Conservation (phyloP, 306 rosid genomes). For the Dalbergia cochinchinensis region DNA sequence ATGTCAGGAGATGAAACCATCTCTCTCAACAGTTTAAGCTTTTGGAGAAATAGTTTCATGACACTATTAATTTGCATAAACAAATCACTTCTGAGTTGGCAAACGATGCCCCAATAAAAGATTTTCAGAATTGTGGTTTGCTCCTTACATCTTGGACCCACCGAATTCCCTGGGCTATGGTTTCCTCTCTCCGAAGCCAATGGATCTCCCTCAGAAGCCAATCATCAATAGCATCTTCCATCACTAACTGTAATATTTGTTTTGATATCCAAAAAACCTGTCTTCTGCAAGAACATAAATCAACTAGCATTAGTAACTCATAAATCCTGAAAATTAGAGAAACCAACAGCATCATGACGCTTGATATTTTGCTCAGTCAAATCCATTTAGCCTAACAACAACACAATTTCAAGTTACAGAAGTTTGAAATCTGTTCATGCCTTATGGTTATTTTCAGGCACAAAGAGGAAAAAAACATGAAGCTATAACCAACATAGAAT, state of each 20-base stretch:
- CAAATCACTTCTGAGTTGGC: neutral
- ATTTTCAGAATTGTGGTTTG: conserved; percentile 28
- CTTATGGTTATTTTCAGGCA: conserved; percentile 4
- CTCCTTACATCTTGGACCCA: conserved; percentile 95
- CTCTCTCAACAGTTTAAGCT: too few species aligned
- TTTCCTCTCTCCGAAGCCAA: conserved; percentile 87
- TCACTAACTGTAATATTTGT: conserved; percentile 89
- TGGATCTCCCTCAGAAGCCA: conserved; percentile 87
- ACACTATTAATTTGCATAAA: neutral
- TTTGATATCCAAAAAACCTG: conserved; percentile 99
- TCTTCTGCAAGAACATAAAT: conserved; percentile 67
- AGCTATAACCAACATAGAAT: neutral
- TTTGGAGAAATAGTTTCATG: too few species aligned
- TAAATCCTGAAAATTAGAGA: conserved; percentile 16
- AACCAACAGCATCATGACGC: neutral
- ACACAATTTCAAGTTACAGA: conserved; percentile 27
- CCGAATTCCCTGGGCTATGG: conserved; percentile 84
- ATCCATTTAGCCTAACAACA: conserved; percentile 15
- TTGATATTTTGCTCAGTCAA: conserved; percentile 13
- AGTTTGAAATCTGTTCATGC: conserved; percentile 21
- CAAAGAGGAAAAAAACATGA: conserved; percentile 8
- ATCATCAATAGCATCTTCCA: conserved; percentile 99
- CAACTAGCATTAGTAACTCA: conserved; percentile 41
- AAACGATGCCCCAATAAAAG: conserved; percentile 14
- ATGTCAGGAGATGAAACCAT: too few species aligned